A percentile compares a stretch with the other conserved stretches of the same genome.
These are phyloP conservation scores for Tylopilus sp. DNA, from an alignment of 768 basidiomycete species.

Conservation along the genomic window DNA sequence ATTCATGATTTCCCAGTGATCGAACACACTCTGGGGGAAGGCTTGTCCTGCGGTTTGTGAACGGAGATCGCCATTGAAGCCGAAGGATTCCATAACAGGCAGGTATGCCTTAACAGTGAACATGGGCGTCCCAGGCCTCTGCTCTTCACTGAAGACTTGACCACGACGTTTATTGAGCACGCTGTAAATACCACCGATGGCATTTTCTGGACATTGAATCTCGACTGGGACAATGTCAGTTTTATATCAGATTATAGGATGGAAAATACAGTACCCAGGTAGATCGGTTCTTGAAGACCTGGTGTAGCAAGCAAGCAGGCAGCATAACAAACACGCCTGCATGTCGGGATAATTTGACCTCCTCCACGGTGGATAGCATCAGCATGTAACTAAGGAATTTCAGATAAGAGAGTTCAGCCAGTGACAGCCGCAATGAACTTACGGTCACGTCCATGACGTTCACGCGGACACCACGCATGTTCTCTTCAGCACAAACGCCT, in stretches of 20 bases:
- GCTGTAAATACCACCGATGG: constrained; percentile 96
- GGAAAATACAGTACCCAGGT: constrained; percentile 58
- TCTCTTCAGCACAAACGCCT: constrained; percentile 94
- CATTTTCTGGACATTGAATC: constrained; percentile 96
- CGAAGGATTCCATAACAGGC: constrained; percentile 89
- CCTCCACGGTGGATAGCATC: constrained; percentile 99
- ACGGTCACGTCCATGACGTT: constrained; percentile 96
- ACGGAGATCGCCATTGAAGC: constrained; percentile 96
- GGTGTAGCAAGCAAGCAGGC: constrained; percentile 91
- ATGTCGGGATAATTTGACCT: constrained; percentile 97
- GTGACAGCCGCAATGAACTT: constrained; percentile 28
- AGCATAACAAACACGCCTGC: constrained; percentile 94
- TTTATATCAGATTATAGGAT: not conserved
- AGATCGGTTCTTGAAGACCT: constrained; percentile 93
- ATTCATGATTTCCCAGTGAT: constrained; percentile 86
- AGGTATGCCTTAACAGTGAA: constrained; percentile 98
- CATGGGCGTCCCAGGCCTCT: constrained; percentile 96
- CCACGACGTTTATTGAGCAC: constrained; percentile 95
- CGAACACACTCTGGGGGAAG: constrained; percentile 95
- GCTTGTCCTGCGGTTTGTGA: constrained; percentile 93
- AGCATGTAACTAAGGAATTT: constrained; percentile 70
- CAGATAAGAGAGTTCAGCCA: not conserved
- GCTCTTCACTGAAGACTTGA: constrained; percentile 97
- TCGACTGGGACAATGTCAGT: constrained; percentile 58
- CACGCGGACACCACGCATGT: constrained; percentile 96